Base-by-base conservation (phyloP, 2,329 filamentous ascomycete species). In the Didymellaceae sp. region DNA sequence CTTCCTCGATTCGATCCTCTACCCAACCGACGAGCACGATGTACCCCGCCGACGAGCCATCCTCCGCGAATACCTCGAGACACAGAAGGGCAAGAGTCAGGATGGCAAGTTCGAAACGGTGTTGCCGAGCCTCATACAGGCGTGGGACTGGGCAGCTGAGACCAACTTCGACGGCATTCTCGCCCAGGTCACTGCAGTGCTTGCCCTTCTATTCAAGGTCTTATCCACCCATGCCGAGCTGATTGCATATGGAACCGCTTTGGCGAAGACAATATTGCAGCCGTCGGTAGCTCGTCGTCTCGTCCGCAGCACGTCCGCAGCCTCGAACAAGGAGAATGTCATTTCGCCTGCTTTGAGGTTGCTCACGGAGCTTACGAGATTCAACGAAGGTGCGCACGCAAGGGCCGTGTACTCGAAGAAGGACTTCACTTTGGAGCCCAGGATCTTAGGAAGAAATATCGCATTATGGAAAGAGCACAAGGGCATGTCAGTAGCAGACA, bases 341-440 rank as follows among this genome's bases (percentile, higher is more conserved):
- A 92, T 97, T 54, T 94, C 91, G 2, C 93, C 94, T 1, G 92
- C 89, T 18, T 77, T 99, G 51, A 86, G 93, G 48, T 77, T 99
- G 42, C 81, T 99, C 52, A 89, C 87, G 42, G 93, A 99, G 74
- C 82, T 92, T n/a, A 84, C 90, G 13, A 86, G 81, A 45, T 88
- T 96, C 57, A 92, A 97, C 72, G 91, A 91, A 13, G 95, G 94
- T 11, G 83, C 85, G 32, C 81, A 91, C 46, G 90, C 92, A 21
- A 86, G 85, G 59, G 81, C 86, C 35, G 80, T 97, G 25, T 95
- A 96, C 70, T 82, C 88, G 43, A 86, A 86, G 24, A 84, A 91
- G 60, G 86, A 90, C 62, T 86, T 85, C 52, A 94, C 90, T 0
- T 87, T 96, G 31, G 78, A 81, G 45, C 63, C 72, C 50, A 88